These are phyloP conservation scores for Craspedostauros australis DNA, from an alignment of 108 stramenopile genomes.

Conservation along the genomic window DNA sequence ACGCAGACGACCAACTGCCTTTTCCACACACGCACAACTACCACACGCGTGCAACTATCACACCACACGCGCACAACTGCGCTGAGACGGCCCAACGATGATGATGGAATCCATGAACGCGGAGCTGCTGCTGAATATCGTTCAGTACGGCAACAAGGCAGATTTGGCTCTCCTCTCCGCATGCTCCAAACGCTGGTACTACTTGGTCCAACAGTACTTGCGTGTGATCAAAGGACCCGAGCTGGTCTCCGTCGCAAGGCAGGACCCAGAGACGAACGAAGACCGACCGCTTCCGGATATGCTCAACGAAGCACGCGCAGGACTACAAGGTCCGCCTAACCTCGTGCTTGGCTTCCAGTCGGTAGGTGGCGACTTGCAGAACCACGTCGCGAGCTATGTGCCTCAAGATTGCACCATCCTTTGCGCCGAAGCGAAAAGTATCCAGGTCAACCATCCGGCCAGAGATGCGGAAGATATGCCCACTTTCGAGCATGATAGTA, in stretches of 20 bases:
- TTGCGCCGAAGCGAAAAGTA: constrained; percentile 18
- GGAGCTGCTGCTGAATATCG: constrained; percentile 36
- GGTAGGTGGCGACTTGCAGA: background rate
- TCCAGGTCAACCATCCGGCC: constrained; percentile 38
- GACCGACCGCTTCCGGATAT: no score
- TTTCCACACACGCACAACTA: no score
- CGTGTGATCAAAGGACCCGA: constrained; percentile 26
- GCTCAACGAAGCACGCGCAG: no score
- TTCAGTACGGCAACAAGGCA: constrained; percentile 28
- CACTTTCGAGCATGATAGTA: constrained; percentile 13
- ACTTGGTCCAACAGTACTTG: constrained; percentile 33
- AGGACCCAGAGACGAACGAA: no score
- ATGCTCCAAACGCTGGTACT: constrained; percentile 31
- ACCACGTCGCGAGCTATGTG: background rate
- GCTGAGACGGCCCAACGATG: no score
- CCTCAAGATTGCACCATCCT: constrained; percentile 15
- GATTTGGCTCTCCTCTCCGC: constrained; percentile 16
- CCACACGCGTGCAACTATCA: no score
- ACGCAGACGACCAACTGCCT: no score
- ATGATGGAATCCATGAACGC: no score
- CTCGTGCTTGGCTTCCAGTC: constrained; percentile 28
- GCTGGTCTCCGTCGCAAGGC: constrained; percentile 7
- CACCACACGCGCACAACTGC: no score
- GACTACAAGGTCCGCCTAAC: no score
- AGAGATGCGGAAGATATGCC: background rate